A percentile compares a stretch with the other conserved stretches of the same genome.
Conservation (phyloP, 2,329 filamentous ascomycete genomes). For the Aspergillus piperis region DNA sequence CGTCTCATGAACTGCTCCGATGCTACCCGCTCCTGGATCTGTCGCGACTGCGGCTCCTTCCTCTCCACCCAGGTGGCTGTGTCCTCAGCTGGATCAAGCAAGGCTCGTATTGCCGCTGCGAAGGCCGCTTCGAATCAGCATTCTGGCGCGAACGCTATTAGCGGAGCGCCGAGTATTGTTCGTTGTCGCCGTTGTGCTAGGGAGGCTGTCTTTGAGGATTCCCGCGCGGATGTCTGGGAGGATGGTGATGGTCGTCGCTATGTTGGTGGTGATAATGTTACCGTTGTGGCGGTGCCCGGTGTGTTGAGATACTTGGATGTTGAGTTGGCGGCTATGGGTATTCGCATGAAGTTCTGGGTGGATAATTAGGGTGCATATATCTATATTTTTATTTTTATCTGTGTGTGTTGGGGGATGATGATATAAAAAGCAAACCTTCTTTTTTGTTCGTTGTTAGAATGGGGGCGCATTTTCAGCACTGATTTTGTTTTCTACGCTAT, state of each 20-base stretch:
- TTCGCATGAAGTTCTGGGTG: conserved; percentile 90
- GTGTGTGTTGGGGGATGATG: neutral
- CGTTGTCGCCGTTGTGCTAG: conserved; percentile 79
- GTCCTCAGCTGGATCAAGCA: conserved; percentile 30
- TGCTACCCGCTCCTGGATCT: conserved; percentile 86
- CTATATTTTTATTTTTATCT: neutral
- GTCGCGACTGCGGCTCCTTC: conserved; percentile 86
- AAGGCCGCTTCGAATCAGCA: conserved; percentile 35
- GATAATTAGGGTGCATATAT: conserved; percentile 38
- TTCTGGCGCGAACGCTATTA: conserved; percentile 56
- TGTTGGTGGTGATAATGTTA: conserved; percentile 87
- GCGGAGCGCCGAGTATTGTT: conserved; percentile 63
- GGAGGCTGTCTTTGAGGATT: conserved; percentile 60
- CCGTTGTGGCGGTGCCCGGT: conserved; percentile 86
- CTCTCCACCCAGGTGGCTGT: conserved; percentile 70
- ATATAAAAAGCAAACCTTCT: conserved; percentile 9
- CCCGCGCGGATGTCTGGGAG: conserved; percentile 79
- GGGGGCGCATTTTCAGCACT: conserved; percentile 2
- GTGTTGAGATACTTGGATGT: conserved; percentile 93
- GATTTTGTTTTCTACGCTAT: neutral
- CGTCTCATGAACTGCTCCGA: conserved; percentile 96
- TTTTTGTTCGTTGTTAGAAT: conserved; percentile 13
- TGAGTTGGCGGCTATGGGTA: conserved; percentile 93
- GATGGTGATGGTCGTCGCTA: conserved; percentile 83
- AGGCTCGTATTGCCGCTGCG: conserved; percentile 32